Evolutionary conservation across 768 basidiomycete species (phyloP), one percentile per base, ranked within the genome.

Genomic region (Pleurotus tuber-regium): DNA sequence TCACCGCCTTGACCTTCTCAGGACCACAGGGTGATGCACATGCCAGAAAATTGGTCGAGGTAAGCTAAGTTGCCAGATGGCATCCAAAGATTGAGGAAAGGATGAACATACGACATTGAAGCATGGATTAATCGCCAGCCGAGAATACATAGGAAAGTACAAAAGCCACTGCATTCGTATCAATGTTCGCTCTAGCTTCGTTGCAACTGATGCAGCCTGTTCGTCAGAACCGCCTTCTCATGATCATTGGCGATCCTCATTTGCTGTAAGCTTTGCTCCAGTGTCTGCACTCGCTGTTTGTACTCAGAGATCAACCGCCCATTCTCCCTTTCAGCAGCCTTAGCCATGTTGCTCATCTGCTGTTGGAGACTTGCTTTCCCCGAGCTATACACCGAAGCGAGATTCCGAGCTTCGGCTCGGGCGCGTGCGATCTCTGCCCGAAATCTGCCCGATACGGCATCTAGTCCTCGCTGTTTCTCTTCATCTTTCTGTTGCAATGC

Each of bases 401-500:
- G 62, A 7, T 55, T 60, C 25, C 63, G 51, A 1, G 69, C 55
- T 36, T 70, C 66, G 33, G 21, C 52, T 31, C 60, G 63, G 39
- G 69, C 60, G 39, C 68, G 61, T 8, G 60, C 58, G 43, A 73
- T 67, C 41, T 71, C 69, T 24, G 61, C 54, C 42, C 66, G 61
- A 41, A 70, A 66, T 43, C 56, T 66, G 50, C 63, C 62, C 14
- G 69, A 66, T 54, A 70, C 71, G 0, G 67, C 60, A 36, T 73
- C 67, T 40, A 73, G 62, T 53, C 71, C 73, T 40, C 46, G 33
- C 42, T 57, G 54, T 8, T 66, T 63, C 57, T 71, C 67, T 28
- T 73, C 73, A 42, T 72, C 69, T 54, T 70, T 71, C 51, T 54
- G 55, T 26, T 52, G 59, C 58, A 72, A 59, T 3, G 70, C 18